Percentiles rank a stretch among this genome's conserved stretches.
Evolutionary conservation across 2,329 filamentous ascomycete genomes (phyloP).

Genomic region (Escovopsis weberi): DNA sequence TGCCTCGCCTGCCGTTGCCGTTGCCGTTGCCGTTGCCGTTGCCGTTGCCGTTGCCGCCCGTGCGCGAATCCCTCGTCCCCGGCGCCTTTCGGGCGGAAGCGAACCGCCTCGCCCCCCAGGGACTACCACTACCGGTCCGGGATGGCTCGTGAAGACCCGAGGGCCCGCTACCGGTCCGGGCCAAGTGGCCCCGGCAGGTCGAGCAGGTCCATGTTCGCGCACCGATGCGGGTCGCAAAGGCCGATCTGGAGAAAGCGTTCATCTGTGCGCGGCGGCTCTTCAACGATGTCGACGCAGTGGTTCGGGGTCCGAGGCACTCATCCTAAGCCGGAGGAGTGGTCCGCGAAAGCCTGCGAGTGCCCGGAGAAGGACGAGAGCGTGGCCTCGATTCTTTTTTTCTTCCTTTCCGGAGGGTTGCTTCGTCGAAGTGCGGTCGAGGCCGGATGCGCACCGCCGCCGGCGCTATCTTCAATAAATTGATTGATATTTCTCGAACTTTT

Average conservation of each 20-base stretch:
- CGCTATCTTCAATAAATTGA: too few species aligned
- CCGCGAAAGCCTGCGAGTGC: too few species aligned
- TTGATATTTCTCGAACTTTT: too few species aligned
- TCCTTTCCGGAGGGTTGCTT: too few species aligned
- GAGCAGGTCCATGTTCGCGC: constrained; percentile 32
- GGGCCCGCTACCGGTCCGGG: constrained; percentile 6
- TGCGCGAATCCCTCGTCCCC: constrained; percentile 1
- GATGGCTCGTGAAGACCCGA: too few species aligned
- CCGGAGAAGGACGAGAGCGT: too few species aligned
- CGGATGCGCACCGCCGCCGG: too few species aligned
- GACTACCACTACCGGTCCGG: too few species aligned
- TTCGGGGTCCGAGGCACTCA: constrained; percentile 5
- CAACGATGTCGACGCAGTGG: constrained; percentile 4
- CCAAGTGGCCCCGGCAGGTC: constrained; percentile 27
- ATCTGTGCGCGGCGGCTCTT: constrained; percentile 17
- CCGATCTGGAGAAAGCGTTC: constrained; percentile 26
- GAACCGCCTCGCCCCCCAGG: constrained; percentile 13
- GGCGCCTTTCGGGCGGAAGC: constrained; percentile 13
- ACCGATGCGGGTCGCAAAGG: constrained; percentile 23
- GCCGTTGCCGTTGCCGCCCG: constrained; percentile 2
- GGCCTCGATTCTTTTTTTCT: too few species aligned
- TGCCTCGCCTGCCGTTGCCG: constrained; percentile 8
- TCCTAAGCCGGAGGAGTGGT: background rate
- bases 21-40: constrained; percentile 5
- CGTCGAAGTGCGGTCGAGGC: too few species aligned